These are phyloP conservation scores for Fusarium caatingaense DNA, from an alignment of 2,329 filamentous ascomycete genomes.

Conservation along the genomic window DNA sequence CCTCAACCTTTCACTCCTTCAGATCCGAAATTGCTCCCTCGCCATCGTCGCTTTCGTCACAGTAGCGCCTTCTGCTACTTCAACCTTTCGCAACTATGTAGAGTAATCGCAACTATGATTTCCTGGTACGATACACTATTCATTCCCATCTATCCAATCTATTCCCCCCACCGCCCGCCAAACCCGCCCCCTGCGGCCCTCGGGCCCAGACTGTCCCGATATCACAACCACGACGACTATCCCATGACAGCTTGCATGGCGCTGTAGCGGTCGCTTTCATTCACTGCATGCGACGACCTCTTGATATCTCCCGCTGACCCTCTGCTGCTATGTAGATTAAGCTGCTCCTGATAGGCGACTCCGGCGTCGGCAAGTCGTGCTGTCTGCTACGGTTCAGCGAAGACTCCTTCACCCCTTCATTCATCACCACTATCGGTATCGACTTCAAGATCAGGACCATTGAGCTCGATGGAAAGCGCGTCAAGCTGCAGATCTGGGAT, in stretches of 20 bases:
- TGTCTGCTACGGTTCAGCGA: conserved; percentile 96
- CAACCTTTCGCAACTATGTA: conserved; percentile 74
- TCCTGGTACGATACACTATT: conserved; percentile 75
- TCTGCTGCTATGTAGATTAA: conserved; percentile 76
- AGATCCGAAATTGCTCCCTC: conserved; percentile 14
- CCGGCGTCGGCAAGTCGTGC: conserved; percentile 96
- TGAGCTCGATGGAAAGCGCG: conserved; percentile 97
- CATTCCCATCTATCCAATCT: conserved; percentile 29
- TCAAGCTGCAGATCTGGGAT: conserved; percentile 99
- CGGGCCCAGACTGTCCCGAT: conserved; percentile 14
- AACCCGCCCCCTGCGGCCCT: conserved; percentile 31
- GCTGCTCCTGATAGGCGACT: conserved; percentile 95
- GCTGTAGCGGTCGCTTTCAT: conserved; percentile 1
- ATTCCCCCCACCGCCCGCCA: conserved; percentile 36
- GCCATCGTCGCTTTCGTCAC: conserved; percentile 27
- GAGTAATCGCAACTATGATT: conserved; percentile 98
- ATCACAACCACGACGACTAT: conserved; percentile 19
- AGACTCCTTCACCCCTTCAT: conserved; percentile 96
- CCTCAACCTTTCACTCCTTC: conserved; percentile 19
- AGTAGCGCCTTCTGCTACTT: conserved; percentile 31
- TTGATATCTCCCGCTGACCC: conserved; percentile 21
- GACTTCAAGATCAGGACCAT: conserved; percentile 99
- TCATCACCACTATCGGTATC: conserved; percentile 99
- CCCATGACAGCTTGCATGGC: conserved; percentile 6
- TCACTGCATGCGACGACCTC: background rate